Conservation (phyloP, 2,329 filamentous ascomycete species). For the Penicillium carneum region DNA sequence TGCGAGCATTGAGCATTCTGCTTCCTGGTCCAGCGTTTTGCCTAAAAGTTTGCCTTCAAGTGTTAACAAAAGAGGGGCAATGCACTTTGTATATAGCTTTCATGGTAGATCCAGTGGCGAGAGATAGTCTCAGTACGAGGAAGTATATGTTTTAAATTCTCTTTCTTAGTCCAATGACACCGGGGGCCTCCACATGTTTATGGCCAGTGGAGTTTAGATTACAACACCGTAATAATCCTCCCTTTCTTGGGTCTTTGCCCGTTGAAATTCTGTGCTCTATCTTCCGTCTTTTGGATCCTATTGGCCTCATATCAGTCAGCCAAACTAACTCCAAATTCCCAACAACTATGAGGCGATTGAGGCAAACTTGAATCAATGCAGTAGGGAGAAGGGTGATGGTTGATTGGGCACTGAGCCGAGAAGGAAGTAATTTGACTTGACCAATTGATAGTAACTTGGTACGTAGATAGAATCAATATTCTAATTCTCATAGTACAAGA, state of each 20-base stretch:
- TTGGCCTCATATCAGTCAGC: slow-evolving; percentile 17
- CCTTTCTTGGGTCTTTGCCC: slow-evolving; percentile 11
- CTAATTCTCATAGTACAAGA: neutral
- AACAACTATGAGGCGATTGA: slow-evolving; percentile 6
- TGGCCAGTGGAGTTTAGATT: neutral
- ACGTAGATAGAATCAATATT: neutral
- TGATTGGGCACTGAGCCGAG: slow-evolving; percentile 15
- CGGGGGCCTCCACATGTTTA: neutral
- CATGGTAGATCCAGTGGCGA: slow-evolving; percentile 23
- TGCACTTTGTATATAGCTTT: slow-evolving; percentile 31
- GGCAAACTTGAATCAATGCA: neutral
- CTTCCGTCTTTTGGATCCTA: slow-evolving; percentile 20
- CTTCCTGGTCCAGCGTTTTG: slow-evolving; percentile 23
- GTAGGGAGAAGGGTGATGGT: slow-evolving; percentile 11
- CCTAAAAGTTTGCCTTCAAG: slow-evolving; percentile 29
- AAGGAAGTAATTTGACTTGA: slow-evolving; percentile 1
- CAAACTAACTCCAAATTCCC: slow-evolving; percentile 16
- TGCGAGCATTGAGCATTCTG: slow-evolving; percentile 25
- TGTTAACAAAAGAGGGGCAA: slow-evolving; percentile 14
- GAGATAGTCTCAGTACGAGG: neutral
- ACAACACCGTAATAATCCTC: neutral
- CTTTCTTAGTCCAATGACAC: neutral
- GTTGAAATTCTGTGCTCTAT: slow-evolving; percentile 16
- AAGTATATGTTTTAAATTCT: neutral
- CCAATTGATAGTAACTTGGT: neutral